Conservation (phyloP, 345 rosid genomes). For the Brassica napus region DNA sequence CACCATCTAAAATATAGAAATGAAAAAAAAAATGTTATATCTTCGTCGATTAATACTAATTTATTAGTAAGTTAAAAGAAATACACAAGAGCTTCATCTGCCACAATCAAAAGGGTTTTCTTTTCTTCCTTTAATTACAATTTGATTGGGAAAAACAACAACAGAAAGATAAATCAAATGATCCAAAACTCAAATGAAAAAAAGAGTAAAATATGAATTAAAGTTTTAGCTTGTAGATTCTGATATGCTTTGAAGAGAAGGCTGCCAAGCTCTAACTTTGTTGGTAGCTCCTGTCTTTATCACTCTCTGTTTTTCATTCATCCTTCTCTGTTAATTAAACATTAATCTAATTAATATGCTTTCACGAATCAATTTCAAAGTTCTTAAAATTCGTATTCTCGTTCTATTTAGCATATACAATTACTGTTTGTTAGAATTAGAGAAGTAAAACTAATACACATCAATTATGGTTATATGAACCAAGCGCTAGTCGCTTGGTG, state of each 20-base stretch:
- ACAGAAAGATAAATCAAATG: slow-evolving; percentile 37
- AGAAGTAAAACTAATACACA: slow-evolving; percentile 6
- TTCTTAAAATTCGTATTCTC: background rate
- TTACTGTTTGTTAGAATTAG: background rate
- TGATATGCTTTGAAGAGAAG: slow-evolving; percentile 43
- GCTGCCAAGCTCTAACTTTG: slow-evolving; percentile 42
- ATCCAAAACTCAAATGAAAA: slow-evolving; percentile 27
- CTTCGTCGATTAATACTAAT: background rate
- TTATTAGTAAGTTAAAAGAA: background rate
- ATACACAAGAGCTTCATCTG: slow-evolving; percentile 7
- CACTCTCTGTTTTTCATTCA: slow-evolving; percentile 33
- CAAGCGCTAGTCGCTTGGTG: no score
- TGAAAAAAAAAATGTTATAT: slow-evolving; percentile 2
- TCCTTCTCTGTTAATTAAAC: slow-evolving; percentile 18
- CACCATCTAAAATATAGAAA: background rate
- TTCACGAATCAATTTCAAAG: background rate
- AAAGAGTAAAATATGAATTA: background rate
- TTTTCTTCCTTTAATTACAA: slow-evolving; percentile 35
- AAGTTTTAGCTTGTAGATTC: slow-evolving; percentile 32
- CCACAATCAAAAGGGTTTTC: slow-evolving; percentile 33
- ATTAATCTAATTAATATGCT: background rate
- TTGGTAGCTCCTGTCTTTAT: slow-evolving; percentile 16
- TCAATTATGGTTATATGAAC: background rate
- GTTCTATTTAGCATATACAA: background rate
- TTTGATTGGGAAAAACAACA: slow-evolving; percentile 36